Percentiles rank a stretch among this genome's conserved stretches.
These are phyloP conservation scores for Cryoendolithus antarcticus DNA, from an alignment of 2,329 filamentous ascomycete species.

Conservation along the genomic window DNA sequence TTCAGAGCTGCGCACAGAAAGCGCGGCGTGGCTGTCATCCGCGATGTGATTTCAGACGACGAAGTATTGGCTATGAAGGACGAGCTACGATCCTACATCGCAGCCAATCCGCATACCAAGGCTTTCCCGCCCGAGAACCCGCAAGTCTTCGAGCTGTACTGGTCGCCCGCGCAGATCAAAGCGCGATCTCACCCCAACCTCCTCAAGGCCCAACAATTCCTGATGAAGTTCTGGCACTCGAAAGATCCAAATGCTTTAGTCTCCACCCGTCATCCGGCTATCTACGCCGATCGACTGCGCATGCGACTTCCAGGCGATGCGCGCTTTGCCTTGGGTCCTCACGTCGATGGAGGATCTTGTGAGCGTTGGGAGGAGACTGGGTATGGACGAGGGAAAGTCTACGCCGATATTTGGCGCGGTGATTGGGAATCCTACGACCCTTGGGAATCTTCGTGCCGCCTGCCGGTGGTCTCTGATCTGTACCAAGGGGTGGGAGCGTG, in stretches of 20 bases:
- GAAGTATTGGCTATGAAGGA: slow-evolving; percentile 34
- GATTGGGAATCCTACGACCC: slow-evolving; percentile 72
- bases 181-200: slow-evolving; percentile 36
- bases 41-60: slow-evolving; percentile 32
- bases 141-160: slow-evolving; percentile 41
- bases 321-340: slow-evolving; percentile 45
- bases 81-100: slow-evolving; percentile 32
- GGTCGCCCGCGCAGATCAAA: slow-evolving; percentile 34
- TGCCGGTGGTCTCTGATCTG: slow-evolving; percentile 57
- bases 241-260: slow-evolving; percentile 29
- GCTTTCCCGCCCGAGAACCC: slow-evolving; percentile 37
- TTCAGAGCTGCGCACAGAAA: slow-evolving; percentile 48
- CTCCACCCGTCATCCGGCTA: slow-evolving; percentile 34
- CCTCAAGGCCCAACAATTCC: slow-evolving; percentile 33
- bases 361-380: slow-evolving; percentile 47
- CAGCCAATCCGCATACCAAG: slow-evolving; percentile 33
- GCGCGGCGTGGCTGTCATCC: slow-evolving; percentile 39
- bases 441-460: slow-evolving; percentile 61
- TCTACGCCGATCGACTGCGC: slow-evolving; percentile 37
- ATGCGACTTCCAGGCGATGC: slow-evolving; percentile 44
- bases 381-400: slow-evolving; percentile 52
- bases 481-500: slow-evolving; percentile 75
- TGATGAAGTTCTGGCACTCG: slow-evolving; percentile 39
- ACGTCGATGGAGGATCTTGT: slow-evolving; percentile 39
- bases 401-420: slow-evolving; percentile 60